These are phyloP conservation scores for Amanita molliuscula DNA, from an alignment of 768 basidiomycete genomes.

Conservation along the genomic window DNA sequence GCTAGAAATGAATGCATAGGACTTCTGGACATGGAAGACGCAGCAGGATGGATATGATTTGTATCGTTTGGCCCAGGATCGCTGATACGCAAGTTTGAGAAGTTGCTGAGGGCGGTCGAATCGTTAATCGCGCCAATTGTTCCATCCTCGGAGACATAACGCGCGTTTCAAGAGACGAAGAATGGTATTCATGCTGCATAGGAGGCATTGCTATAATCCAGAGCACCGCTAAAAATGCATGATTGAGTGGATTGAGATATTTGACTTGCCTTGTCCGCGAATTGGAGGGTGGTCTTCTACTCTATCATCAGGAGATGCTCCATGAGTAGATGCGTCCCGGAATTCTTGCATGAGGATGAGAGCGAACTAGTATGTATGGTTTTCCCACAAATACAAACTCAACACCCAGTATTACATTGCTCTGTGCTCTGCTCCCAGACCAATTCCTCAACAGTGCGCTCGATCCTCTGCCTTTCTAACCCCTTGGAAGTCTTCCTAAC, in stretches of 20 bases:
- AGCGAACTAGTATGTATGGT: neutral
- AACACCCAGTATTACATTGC: constrained; percentile 7
- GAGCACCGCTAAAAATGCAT: neutral
- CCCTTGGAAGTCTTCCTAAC: constrained; percentile 45
- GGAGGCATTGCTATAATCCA: neutral
- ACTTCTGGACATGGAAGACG: neutral
- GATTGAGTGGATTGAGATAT: neutral
- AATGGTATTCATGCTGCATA: neutral
- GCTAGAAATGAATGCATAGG: neutral
- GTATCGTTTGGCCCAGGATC: neutral
- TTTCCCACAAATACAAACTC: constrained; percentile 7
- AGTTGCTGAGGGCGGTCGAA: neutral
- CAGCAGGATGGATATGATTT: neutral
- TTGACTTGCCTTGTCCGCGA: neutral
- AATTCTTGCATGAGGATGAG: neutral
- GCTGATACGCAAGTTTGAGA: neutral
- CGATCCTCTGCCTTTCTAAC: constrained; percentile 63
- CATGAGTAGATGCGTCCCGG: neutral
- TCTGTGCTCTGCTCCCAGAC: constrained; percentile 30
- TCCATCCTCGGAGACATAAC: neutral
- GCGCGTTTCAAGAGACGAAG: neutral
- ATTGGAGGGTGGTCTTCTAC: neutral
- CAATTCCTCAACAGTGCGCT: constrained; percentile 62
- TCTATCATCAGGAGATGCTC: neutral
- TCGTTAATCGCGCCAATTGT: neutral